These are phyloP conservation scores for Phytophthora meadii DNA, from an alignment of 352 stramenopile species.

Conservation along the genomic window DNA sequence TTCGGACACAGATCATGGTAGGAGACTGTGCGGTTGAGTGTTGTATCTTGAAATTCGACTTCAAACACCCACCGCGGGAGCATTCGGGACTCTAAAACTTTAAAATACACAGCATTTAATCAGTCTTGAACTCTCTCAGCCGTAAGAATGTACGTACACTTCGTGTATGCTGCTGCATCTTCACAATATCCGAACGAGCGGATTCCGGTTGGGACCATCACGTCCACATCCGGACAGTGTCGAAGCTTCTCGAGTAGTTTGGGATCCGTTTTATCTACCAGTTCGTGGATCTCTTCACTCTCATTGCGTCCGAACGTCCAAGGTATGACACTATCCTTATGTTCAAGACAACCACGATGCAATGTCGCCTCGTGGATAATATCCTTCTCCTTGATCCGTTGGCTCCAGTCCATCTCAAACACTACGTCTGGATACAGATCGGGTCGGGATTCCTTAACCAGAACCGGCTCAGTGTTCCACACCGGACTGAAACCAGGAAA, in stretches of 20 bases:
- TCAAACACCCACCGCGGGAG: conserved; percentile 57
- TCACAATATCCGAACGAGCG: conserved; percentile 73
- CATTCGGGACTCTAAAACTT: conserved; percentile 50
- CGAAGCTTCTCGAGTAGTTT: conserved; percentile 54
- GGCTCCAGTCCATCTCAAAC: conserved; percentile 36
- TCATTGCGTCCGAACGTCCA: conserved; percentile 32
- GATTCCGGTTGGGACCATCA: conserved; percentile 60
- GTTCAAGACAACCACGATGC: conserved; percentile 31
- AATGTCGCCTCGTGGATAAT: conserved; percentile 45
- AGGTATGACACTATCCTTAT: conserved; percentile 47
- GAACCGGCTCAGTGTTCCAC: not conserved
- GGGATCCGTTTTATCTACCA: conserved; percentile 40
- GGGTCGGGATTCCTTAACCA: conserved; percentile 7
- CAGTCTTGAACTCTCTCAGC: too few species aligned
- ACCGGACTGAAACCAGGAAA: not conserved
- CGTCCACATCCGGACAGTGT: conserved; percentile 66
- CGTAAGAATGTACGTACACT: conserved; percentile 43
- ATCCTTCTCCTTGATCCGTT: conserved; percentile 27
- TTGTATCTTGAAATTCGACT: conserved; percentile 22
- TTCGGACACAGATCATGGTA: conserved; percentile 65
- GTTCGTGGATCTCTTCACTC: not conserved
- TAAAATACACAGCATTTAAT: not conserved
- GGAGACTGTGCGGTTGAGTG: conserved; percentile 27
- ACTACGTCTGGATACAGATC: conserved; percentile 34
- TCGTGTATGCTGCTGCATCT: conserved; percentile 60